These are phyloP conservation scores for Saturnispora saitoi DNA, from an alignment of 805 yeast genomes.

Conservation along the genomic window DNA sequence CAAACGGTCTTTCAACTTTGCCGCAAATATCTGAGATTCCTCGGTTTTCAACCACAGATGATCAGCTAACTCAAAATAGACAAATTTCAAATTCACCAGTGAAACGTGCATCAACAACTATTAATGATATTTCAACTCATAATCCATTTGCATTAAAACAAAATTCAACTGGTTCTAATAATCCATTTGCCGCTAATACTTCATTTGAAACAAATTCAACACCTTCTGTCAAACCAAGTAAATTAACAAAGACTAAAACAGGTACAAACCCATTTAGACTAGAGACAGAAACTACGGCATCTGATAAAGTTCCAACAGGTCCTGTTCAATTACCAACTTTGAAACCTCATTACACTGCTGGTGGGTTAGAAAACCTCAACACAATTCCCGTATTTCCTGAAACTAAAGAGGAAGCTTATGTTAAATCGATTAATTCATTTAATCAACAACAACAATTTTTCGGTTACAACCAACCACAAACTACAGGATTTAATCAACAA, in stretches of 20 bases:
- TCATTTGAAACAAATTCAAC: neutral
- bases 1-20: conserved; percentile 4
- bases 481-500: conserved; percentile 11
- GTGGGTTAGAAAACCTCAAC: conserved; percentile 60
- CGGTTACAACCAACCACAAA: conserved; percentile 12
- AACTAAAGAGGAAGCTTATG: conserved; percentile 29
- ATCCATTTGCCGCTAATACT: conserved; percentile 6
- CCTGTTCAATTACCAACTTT: conserved; percentile 19
- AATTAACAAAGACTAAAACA: conserved; percentile 24
- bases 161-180: conserved; percentile 4
- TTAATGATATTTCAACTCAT: neutral
- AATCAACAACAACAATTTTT: conserved; percentile 1
- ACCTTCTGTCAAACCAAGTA: conserved; percentile 8
- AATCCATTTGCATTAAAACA: neutral
- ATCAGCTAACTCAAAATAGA: neutral
- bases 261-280: conserved; percentile 55
- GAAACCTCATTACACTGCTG: conserved; percentile 50
- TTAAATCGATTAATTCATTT: conserved; percentile 3
- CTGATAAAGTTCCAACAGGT: conserved; percentile 17
- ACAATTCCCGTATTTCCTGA: conserved; percentile 65
- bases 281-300: conserved; percentile 13
- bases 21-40: conserved; percentile 7
- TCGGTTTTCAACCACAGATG: neutral
- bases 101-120: neutral
- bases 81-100: neutral